Base-by-base conservation (phyloP, 1,284 basidiomycete species). In the Melampsora americana region DNA sequence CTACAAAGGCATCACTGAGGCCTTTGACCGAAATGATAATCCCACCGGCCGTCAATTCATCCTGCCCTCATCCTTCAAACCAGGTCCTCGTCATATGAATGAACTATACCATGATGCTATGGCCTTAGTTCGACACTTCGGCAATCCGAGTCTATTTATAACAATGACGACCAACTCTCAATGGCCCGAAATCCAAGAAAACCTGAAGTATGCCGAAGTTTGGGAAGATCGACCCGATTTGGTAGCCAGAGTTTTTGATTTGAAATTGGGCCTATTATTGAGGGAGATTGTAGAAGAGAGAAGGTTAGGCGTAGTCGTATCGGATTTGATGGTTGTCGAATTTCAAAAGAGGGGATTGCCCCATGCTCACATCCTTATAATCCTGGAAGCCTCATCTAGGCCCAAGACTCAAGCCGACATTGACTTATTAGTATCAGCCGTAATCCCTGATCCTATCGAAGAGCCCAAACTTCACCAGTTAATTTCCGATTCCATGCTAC, bases 291-390 rank as follows among this genome's bases (percentile, higher is more conserved):
- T 11, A 1, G n/a, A 28, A 30, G 53, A 12, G 23, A 26, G 14
- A 4, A 26, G 18, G 1, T 39, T 72, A 12, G 70, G 70, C 2
- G 28, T n/a, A 3, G 48, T 65, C 7, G n/a, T 23, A 18, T 48
- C 28, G 1, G n/a, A n/a, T n/a, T n/a, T n/a, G n/a, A n/a, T n/a
- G n/a, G n/a, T n/a, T n/a, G n/a, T n/a, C n/a, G n/a, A n/a, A n/a
- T n/a, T n/a, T n/a, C n/a, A n/a, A n/a, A n/a, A n/a, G n/a, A n/a
- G n/a, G n/a, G n/a, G n/a, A 0, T 82, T 87, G 0, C 86, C 86
- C 2, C 86, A 87, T 69, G 83, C 85, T 77, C 86, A 88, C 73
- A 75, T 84, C 0, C 79, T 87, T 0, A 80, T 87, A 1, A 85
- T 85, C 73, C 78, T 87, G 2, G 75, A 82, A 0, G 59, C 80